Percentiles rank a stretch among this genome's conserved stretches.
Conservation (phyloP, 805 yeast species). For the Saccharomycopsis olivae region DNA sequence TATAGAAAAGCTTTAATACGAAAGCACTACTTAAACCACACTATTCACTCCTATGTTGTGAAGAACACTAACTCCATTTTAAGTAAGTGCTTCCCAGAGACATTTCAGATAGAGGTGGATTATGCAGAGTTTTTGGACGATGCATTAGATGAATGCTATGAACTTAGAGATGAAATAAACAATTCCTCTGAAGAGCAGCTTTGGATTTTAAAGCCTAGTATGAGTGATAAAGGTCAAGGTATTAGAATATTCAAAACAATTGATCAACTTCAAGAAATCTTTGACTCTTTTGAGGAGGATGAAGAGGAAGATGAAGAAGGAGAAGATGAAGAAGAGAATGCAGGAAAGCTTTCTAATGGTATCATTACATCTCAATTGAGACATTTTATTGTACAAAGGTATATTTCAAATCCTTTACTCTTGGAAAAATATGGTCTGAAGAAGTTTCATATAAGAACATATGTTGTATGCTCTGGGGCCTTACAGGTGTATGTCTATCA, state of each 20-base stretch:
- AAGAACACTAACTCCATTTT: slow-evolving; percentile 67
- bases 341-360: slow-evolving; percentile 36
- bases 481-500: slow-evolving; percentile 70
- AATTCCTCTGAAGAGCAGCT: slow-evolving; percentile 30
- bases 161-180: slow-evolving; percentile 69
- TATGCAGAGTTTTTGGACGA: slow-evolving; percentile 96
- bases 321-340: slow-evolving; percentile 26
- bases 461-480: slow-evolving; percentile 67
- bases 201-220: slow-evolving; percentile 91
- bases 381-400: slow-evolving; percentile 85
- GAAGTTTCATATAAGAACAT: slow-evolving; percentile 85
- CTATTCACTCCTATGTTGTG: slow-evolving; percentile 61
- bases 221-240: slow-evolving; percentile 97
- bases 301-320: slow-evolving; percentile 47
- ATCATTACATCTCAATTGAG: slow-evolving; percentile 79
- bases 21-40: slow-evolving; percentile 80
- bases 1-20: slow-evolving; percentile 87
- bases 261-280: slow-evolving; percentile 71
- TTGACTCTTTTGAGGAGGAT: slow-evolving; percentile 79
- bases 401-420: slow-evolving; percentile 58
- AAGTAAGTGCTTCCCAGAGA: slow-evolving; percentile 53
- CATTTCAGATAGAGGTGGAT: slow-evolving; percentile 77
- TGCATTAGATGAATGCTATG: slow-evolving; percentile 85
- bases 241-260: slow-evolving; percentile 71
- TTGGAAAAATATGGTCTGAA: slow-evolving; percentile 46